These are phyloP conservation scores for Cordyceps pruinosa DNA, from an alignment of 2,329 filamentous ascomycete species.

Conservation along the genomic window DNA sequence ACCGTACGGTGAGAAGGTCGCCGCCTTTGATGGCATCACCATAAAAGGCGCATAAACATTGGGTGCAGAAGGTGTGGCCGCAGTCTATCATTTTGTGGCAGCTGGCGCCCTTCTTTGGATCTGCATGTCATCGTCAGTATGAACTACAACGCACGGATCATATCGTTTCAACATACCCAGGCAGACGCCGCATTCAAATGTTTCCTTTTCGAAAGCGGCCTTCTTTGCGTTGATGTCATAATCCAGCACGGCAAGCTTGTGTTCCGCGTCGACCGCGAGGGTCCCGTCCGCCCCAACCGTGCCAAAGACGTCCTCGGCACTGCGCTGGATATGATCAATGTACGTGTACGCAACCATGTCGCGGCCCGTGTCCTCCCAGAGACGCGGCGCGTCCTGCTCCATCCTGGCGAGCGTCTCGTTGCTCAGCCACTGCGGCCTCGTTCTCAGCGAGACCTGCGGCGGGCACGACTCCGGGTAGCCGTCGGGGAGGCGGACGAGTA, in stretches of 20 bases:
- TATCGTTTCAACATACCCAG: constrained; percentile 42
- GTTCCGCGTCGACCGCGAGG: constrained; percentile 46
- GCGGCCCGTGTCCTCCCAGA: constrained; percentile 58
- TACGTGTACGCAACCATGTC: constrained; percentile 55
- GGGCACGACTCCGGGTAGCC: constrained; percentile 50
- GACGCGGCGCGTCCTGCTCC: constrained; percentile 39
- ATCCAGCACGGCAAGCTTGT: constrained; percentile 67
- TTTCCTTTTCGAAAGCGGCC: constrained; percentile 71
- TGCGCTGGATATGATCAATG: constrained; percentile 56
- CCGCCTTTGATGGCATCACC: constrained; percentile 81
- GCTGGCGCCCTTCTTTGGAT: constrained; percentile 78
- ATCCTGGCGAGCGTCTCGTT: constrained; percentile 40
- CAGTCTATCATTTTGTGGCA: constrained; percentile 82
- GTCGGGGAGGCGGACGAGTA: constrained; percentile 48
- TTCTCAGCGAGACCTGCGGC: constrained; percentile 44
- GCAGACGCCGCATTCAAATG: constrained; percentile 83
- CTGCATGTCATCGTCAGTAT: constrained; percentile 30
- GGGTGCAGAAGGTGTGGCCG: constrained; percentile 81
- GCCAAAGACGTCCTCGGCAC: constrained; percentile 54
- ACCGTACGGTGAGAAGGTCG: constrained; percentile 71
- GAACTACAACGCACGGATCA: not conserved
- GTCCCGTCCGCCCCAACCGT: constrained; percentile 41
- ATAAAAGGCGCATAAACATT: constrained; percentile 88
- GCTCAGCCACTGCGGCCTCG: constrained; percentile 52
- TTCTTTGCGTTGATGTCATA: constrained; percentile 70